phyloP scores from a whole-genome alignment of 495 filamentous ascomycete species.

The Daldinia vernicosa region DNA sequence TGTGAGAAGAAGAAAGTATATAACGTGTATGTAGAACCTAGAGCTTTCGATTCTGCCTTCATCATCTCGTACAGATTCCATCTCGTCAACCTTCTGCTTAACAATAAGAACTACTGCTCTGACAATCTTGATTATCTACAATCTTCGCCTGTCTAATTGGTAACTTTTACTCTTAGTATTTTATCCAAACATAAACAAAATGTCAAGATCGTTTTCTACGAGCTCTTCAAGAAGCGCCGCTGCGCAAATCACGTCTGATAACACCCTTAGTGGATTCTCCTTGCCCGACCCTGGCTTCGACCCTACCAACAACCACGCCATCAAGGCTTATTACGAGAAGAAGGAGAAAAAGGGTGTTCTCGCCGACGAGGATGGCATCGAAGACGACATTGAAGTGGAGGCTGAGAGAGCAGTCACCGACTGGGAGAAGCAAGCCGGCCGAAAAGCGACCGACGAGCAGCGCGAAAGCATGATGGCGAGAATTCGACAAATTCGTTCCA shows the following conservation, averaged over 20 bases:
- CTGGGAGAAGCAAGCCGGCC: conserved; percentile 1
- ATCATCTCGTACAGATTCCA: not conserved
- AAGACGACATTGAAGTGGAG: conserved; percentile 7
- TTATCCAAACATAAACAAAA: too few species aligned
- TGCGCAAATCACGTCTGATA: not conserved
- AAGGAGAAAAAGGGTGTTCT: not conserved
- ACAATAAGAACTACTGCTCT: not conserved
- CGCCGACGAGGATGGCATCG: not conserved
- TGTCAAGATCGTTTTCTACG: too few species aligned
- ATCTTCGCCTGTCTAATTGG: not conserved
- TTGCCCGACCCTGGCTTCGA: conserved; percentile 31
- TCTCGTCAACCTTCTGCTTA: not conserved
- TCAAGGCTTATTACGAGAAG: not conserved
- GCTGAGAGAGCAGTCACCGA: not conserved
- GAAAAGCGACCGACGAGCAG: conserved; percentile 7
- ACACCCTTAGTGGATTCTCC: conserved; percentile 12
- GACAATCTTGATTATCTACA: not conserved
- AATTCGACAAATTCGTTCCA: conserved; percentile 10
- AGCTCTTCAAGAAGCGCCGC: not conserved
- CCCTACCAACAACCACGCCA: not conserved
- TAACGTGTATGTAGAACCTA: not conserved
- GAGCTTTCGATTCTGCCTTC: not conserved
- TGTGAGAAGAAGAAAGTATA: not conserved
- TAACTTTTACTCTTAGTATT: not conserved
- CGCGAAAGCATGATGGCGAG: conserved; percentile 5